Conservation (phyloP, 2,329 filamentous ascomycete species). For the Metarhizium rileyi region DNA sequence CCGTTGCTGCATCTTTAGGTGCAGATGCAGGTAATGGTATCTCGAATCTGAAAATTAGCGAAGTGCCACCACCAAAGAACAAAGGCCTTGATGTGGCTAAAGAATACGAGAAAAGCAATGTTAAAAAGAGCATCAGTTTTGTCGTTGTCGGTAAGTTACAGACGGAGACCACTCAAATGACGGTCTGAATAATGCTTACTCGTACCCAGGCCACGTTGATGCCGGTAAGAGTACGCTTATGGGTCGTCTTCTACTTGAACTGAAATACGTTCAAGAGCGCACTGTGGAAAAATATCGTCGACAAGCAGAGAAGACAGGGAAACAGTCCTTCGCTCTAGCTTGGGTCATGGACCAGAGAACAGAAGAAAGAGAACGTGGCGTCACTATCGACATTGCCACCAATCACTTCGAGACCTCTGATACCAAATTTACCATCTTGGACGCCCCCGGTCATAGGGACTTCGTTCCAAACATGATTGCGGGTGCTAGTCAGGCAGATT, state of each 20-base stretch:
- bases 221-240: constrained; percentile 97
- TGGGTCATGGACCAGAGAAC: constrained; percentile 93
- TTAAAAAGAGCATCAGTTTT: constrained; percentile 79
- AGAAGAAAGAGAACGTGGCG: constrained; percentile 80
- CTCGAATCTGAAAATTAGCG: constrained; percentile 33
- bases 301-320: constrained; percentile 85
- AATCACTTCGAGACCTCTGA: constrained; percentile 87
- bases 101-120: constrained; percentile 65
- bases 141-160: constrained; percentile 70
- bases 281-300: constrained; percentile 81
- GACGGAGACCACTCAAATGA: neutral
- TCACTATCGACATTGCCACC: constrained; percentile 94
- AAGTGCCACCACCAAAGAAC: constrained; percentile 48
- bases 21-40: constrained; percentile 20
- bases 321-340: constrained; percentile 89
- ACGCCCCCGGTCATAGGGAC: constrained; percentile 88
- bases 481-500: constrained; percentile 89
- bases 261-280: constrained; percentile 78
- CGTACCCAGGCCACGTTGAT: constrained; percentile 71
- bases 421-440: constrained; percentile 85
- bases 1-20: constrained; percentile 17
- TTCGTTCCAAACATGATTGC: constrained; percentile 99
- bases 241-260: constrained; percentile 83
- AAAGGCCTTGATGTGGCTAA: constrained; percentile 80
- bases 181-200: neutral